These are phyloP conservation scores for Aureobasidium leucospermi DNA, from an alignment of 2,329 filamentous ascomycete genomes.

Conservation along the genomic window DNA sequence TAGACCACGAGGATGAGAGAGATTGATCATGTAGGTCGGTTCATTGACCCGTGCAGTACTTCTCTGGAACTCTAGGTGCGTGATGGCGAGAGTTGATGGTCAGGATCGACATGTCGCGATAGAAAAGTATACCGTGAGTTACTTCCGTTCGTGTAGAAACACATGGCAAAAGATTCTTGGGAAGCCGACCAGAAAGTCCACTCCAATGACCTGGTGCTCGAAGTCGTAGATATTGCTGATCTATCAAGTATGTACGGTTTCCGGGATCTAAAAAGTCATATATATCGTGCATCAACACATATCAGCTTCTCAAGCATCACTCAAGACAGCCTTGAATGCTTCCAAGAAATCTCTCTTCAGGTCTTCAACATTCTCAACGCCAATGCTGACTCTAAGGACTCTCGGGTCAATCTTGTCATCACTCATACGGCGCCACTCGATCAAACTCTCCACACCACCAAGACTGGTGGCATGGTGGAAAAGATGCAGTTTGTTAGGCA, in stretches of 20 bases:
- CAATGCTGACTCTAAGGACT: constrained; percentile 74
- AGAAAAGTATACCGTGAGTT: too few relatives aligned
- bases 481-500: constrained; percentile 71
- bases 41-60: too few relatives aligned
- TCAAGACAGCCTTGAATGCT: constrained; percentile 52
- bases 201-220: too few relatives aligned
- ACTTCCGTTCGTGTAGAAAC: too few relatives aligned
- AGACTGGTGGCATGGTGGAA: constrained; percentile 95
- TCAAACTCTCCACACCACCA: constrained; percentile 88
- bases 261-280: background rate
- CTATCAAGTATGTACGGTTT: background rate
- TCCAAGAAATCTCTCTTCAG: constrained; percentile 64
- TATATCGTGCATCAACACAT: background rate
- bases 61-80: too few relatives aligned
- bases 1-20: too few relatives aligned
- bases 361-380: constrained; percentile 82
- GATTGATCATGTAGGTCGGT: too few relatives aligned
- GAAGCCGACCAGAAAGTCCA: too few relatives aligned
- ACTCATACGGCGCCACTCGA: constrained; percentile 92
- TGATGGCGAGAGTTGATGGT: too few relatives aligned
- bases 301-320: background rate
- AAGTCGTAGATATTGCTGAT: too few relatives aligned
- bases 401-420: constrained; percentile 65
- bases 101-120: too few relatives aligned
- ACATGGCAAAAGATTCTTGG: too few relatives aligned